Evolutionary conservation across 2,329 filamentous ascomycete genomes (phyloP), one percentile per base, ranked within the genome.

Genomic region (Tympanopsis confertula): DNA sequence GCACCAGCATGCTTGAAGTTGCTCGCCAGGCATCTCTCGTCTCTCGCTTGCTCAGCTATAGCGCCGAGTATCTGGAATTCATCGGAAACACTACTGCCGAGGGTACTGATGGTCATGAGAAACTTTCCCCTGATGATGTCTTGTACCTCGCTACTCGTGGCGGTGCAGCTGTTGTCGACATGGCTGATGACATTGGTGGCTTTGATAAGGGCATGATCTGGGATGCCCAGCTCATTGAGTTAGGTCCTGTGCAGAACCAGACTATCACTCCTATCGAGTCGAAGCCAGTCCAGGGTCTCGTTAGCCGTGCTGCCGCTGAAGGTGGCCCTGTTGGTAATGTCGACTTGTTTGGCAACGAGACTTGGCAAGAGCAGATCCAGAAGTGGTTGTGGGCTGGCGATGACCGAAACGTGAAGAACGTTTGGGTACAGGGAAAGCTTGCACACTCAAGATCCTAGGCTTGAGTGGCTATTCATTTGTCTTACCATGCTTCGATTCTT

Each of bases 301-400:
- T 26, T 13, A 13, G 10, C 19, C 7, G 20, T 13, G 10, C 35
- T 37, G 13, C 14, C 13, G 13, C 30, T 5, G n/a, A n/a, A n/a
- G n/a, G n/a, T n/a, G n/a, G n/a, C n/a, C n/a, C n/a, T n/a, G n/a
- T n/a, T n/a, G 24, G 28, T 15, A 28, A 37, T 35, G 24, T 38
- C 12, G 36, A 38, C 18, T 10, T 35, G 5, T 35, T 38, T 18
- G 36, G 24, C 7, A 12, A 18, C 10, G 24, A 36, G 15, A 14
- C 26, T 10, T 38, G 36, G 36, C 12, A 7, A 17, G 24, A 36
- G 15, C 35, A 38, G 18, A 18, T 38, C 18, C 18, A 19, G 10
- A 38, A 38, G 18, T 38, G 36, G 36, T 24, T 36, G 5, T 38
- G 33, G 24, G 35, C 5, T 12, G 36, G 24, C n/a, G 36, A 38